Base-by-base conservation (phyloP, 1,284 basidiomycete species). In the Naganishia sp. region DNA sequence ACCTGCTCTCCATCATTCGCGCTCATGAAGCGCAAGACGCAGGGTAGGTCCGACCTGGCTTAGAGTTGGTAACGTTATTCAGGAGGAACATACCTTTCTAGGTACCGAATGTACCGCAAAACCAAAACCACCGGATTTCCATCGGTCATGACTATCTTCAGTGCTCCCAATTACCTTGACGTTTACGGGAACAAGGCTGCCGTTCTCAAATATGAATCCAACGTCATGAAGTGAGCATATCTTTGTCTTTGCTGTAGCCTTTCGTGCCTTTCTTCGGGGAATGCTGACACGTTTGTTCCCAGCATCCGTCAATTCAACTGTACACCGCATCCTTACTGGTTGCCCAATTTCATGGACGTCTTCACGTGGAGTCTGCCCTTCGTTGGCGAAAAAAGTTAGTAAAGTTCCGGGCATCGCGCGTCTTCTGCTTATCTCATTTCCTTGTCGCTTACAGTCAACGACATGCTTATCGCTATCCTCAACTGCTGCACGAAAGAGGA, bases 341-440 rank as follows among this genome's bases (percentile, higher is more conserved):
- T 99, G 47, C 95, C 95, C 2, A 99, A 98, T 81, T 98, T 98
- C 74, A 97, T 98, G 90, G 93, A 99, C 77, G 95, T 92, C 45
- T 99, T 99, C 79, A 98, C 95, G 1, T 99, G 96, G 96, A 93
- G 90, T 84, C 81, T 99, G 71, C 96, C 95, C 0, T 99, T 99
- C 76, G 96, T 99, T 2, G 95, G 93, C 67, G 94, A 96, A 79
- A 96, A 96, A 82, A 95, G 91, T 94, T 4, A 17, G 28, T 25
- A 31, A 2, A 42, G 18, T 13, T 18, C 31, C 31, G 31, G 15
- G 18, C 55, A 58, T 21, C 49, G 39, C 52, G 15, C 56, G 53
- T 6, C 21, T 42, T 7, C 41, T 13, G 23, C 41, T 42, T 41
- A 42, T n/a, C 6, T 5, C 39, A n/a, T 43, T 23, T 55, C 61